phyloP scores from a whole-genome alignment of 1,284 basidiomycete species.

The Trichosporon sp. region DNA sequence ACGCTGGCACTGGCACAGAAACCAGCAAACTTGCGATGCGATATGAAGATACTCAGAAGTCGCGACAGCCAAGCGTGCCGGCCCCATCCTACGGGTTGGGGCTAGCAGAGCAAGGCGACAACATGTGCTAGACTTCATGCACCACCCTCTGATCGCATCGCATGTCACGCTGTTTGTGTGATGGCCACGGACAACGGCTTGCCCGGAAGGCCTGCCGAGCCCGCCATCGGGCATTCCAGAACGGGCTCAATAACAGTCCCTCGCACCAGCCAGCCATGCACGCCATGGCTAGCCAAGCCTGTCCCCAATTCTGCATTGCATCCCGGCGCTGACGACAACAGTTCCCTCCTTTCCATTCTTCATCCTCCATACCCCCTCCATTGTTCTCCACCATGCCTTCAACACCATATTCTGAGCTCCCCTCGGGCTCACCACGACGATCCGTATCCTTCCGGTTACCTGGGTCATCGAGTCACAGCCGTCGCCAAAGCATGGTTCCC shows the following conservation, averaged over 20 bases:
- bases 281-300: slow-evolving; percentile 7
- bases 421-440: slow-evolving; percentile 39
- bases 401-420: slow-evolving; percentile 37
- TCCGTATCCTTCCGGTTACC: slow-evolving; percentile 38
- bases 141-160: slow-evolving; percentile 48
- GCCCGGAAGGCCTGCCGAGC: not conserved
- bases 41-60: slow-evolving; percentile 48
- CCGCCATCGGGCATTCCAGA: slow-evolving; percentile 5
- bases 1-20: not conserved
- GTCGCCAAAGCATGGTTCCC: slow-evolving; percentile 37
- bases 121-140: slow-evolving; percentile 51
- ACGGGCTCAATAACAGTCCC: not conserved
- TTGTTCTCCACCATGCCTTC: slow-evolving; percentile 32
- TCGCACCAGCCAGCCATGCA: slow-evolving; percentile 11
- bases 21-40: slow-evolving; percentile 5
- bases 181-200: not conserved
- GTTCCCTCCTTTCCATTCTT: slow-evolving; percentile 10
- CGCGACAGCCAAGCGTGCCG: slow-evolving; percentile 35
- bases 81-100: slow-evolving; percentile 23
- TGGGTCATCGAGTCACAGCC: slow-evolving; percentile 23
- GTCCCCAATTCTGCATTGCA: not conserved
- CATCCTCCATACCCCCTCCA: not conserved
- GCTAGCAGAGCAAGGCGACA: slow-evolving; percentile 24
- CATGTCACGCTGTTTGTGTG: not conserved
- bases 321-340: slow-evolving; percentile 12